These are phyloP conservation scores for Cryptosporidium meleagridis DNA, from an alignment of 169 alveolate genomes.

Conservation along the genomic window DNA sequence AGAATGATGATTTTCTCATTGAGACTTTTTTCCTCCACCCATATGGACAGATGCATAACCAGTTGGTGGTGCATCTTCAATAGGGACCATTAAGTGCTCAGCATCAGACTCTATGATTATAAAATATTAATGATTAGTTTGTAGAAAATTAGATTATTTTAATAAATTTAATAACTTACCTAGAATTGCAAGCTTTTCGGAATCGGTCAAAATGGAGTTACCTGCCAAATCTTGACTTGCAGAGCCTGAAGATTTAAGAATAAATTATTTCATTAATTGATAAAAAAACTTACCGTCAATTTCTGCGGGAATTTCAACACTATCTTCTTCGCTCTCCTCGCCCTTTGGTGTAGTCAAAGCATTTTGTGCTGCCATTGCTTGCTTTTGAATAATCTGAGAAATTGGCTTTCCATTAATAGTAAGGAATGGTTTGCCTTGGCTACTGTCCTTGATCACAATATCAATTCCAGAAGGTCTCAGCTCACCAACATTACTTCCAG, in stretches of 20 bases:
- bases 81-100: constrained; percentile 60
- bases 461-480: constrained; percentile 46
- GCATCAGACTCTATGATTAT: constrained; percentile 43
- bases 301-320: constrained; percentile 54
- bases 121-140: background rate
- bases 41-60: constrained; percentile 71
- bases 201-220: constrained; percentile 23
- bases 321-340: constrained; percentile 53
- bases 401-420: constrained; percentile 66
- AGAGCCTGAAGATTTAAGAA: constrained; percentile 28
- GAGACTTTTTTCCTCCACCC: constrained; percentile 11
- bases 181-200: constrained; percentile 70
- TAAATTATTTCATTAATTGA: background rate
- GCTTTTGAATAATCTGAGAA: constrained; percentile 65
- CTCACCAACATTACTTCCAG: constrained; percentile 61
- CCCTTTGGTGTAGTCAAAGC: constrained; percentile 14
- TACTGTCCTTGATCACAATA: constrained; percentile 61
- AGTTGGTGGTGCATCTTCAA: constrained; percentile 66
- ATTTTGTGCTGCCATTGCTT: constrained; percentile 71
- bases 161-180: constrained; percentile 19
- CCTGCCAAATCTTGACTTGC: constrained; percentile 57
- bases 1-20: background rate
- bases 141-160: background rate
- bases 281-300: constrained; percentile 50
- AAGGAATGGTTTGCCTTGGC: constrained; percentile 56